Evolutionary conservation across 495 filamentous ascomycete genomes (phyloP), one percentile per base, ranked within the genome.

Genomic region (Penicillium waksmanii): DNA sequence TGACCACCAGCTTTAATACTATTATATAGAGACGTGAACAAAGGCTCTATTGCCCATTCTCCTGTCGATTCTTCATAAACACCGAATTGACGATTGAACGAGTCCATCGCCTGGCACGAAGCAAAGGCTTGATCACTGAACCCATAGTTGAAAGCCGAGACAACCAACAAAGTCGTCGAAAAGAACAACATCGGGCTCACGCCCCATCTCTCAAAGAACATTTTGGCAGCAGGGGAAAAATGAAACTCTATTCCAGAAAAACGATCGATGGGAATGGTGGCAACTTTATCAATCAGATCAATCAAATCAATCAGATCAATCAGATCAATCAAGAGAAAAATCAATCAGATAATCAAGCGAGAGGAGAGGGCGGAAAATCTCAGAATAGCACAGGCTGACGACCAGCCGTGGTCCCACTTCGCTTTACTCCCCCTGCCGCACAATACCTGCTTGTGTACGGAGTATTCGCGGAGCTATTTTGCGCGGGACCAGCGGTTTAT

Each of bases 131-230:
- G 70, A 31, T 74, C 66, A 50, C 70, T 71, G 53, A 75, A 67
- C 11, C 72, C 72, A 68, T 73, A 76, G 51, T 73, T 75, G 57
- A 75, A 65, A 25, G 70, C 68, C 43, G 64, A 68, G 21, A 65
- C 33, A 19, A 54, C 51, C 21, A 65, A 51, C 27, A 57, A 33
- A 5, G 40, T 31, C 13, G 21, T 46, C 6, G 51, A 55, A 36
- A 54, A 61, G 8, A 56, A 15, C 34, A 60, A 25, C 51, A 54
- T 55, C 3, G 57, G 51, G 57, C 57, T 60, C 10, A 60, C 33
- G 15, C 38, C 51, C 51, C 36, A 8, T 40, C 27, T 55, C 18
- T 55, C 33, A 3, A 43, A n/a, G 9, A 46, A 21, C 57, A 60
- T 60, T 31, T 55, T 53, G 6, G n/a, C 35, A 36, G n/a, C 18